Evolutionary conservation across 257 asterid species (phyloP).

Genomic region (Euphrasia confusa): DNA sequence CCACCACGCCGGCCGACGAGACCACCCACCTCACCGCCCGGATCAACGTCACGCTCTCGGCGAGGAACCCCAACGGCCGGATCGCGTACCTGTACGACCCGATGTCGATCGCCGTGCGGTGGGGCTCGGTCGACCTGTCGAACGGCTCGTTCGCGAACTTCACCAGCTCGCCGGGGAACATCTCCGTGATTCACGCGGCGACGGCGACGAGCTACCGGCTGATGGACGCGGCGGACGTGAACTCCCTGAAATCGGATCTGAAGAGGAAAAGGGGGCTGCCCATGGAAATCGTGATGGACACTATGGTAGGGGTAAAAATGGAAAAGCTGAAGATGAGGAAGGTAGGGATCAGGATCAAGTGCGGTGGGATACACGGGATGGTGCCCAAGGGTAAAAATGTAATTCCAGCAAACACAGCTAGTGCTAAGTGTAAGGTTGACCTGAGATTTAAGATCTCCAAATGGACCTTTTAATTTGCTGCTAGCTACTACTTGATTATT

Average conservation of each 20-base stretch:
- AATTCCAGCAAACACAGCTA: slow-evolving; percentile 41
- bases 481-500: slow-evolving; percentile 4
- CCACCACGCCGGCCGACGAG: slow-evolving; percentile 66
- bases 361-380: slow-evolving; percentile 62
- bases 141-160: slow-evolving; percentile 49
- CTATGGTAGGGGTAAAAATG: slow-evolving; percentile 53
- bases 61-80: slow-evolving; percentile 59
- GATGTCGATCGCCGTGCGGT: slow-evolving; percentile 31
- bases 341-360: slow-evolving; percentile 66
- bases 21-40: slow-evolving; percentile 56
- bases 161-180: slow-evolving; percentile 35
- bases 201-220: slow-evolving; percentile 33
- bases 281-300: slow-evolving; percentile 56
- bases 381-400: slow-evolving; percentile 57
- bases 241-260: slow-evolving; percentile 52
- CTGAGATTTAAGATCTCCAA: slow-evolving; percentile 82
- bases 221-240: slow-evolving; percentile 47
- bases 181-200: slow-evolving; percentile 44
- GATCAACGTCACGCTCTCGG: slow-evolving; percentile 56
- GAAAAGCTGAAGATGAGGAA: slow-evolving; percentile 62
- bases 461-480: slow-evolving; percentile 50
- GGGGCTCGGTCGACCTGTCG: slow-evolving; percentile 37
- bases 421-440: slow-evolving; percentile 75
- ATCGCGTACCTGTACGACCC: slow-evolving; percentile 48
- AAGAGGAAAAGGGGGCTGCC: slow-evolving; percentile 58